Evolutionary conservation across 306 rosid species (phyloP).

Genomic region (Coriaria nepalensis): DNA sequence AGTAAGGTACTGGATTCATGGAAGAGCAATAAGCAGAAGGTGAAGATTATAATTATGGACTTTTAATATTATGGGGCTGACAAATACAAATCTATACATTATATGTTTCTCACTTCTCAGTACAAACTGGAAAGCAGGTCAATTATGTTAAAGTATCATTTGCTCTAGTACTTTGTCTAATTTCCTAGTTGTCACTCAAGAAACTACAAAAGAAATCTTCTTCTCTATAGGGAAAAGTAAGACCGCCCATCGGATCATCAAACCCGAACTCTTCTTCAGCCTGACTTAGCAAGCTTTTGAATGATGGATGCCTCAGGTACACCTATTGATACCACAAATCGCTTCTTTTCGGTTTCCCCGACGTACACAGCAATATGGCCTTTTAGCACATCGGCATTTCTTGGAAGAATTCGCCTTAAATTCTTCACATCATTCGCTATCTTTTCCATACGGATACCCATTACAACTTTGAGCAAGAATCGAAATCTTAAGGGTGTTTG

Average conservation of each 20-base stretch:
- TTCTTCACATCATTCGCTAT: too few species aligned
- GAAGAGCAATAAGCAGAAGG: too few species aligned
- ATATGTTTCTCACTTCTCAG: too few species aligned
- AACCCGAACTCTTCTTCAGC: slow-evolving; percentile 23
- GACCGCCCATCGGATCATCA: slow-evolving; percentile 28
- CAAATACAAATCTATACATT: too few species aligned
- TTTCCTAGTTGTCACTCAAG: slow-evolving; percentile 2
- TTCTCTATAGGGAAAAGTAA: slow-evolving; percentile 21
- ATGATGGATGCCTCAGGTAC: slow-evolving; percentile 18
- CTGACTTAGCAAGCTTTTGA: slow-evolving; percentile 18
- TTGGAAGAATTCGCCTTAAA: not conserved
- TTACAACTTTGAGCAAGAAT: too few species aligned
- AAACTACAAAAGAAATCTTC: slow-evolving; percentile 3
- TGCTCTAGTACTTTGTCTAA: not conserved
- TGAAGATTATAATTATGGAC: too few species aligned
- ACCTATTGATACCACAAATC: slow-evolving; percentile 16
- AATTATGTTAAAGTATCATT: not conserved
- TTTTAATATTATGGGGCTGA: too few species aligned
- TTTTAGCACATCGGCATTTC: slow-evolving; percentile 18
- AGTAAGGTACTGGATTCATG: too few species aligned
- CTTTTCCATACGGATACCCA: not conserved
- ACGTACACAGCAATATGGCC: slow-evolving; percentile 29
- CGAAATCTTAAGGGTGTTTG: too few species aligned
- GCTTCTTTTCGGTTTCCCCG: slow-evolving; percentile 19
- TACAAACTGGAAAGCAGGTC: not conserved